Conservation (phyloP, 2,329 filamentous ascomycete genomes). For the Paradendryphiella salina region DNA sequence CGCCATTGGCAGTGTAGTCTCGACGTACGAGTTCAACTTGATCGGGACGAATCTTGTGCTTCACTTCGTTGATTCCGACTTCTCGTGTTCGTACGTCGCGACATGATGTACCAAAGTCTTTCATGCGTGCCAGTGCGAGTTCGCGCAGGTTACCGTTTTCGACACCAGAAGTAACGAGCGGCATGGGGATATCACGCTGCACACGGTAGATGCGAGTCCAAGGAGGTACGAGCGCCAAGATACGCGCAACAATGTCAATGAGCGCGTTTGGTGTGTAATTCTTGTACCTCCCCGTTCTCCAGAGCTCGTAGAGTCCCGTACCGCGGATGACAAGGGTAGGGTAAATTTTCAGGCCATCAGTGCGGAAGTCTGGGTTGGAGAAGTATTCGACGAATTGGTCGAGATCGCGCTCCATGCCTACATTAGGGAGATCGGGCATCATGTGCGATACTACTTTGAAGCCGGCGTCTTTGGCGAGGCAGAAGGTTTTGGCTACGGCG, state of each 20-base stretch:
- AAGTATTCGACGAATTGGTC: conserved; percentile 99
- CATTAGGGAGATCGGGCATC: conserved; percentile 98
- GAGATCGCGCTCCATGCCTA: conserved; percentile 96
- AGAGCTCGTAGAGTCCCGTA: conserved; percentile 94
- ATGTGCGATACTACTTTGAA: conserved; percentile 99
- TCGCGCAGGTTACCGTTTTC: conserved; percentile 97
- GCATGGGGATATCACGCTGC: conserved; percentile 99
- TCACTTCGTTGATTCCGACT: conserved; percentile 98
- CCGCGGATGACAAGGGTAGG: conserved; percentile 96
- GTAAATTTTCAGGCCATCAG: conserved; percentile 97
- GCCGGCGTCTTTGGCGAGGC: conserved; percentile 93
- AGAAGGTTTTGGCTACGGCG: conserved; percentile 94
- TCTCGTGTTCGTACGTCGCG: conserved; percentile 95
- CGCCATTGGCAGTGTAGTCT: conserved; percentile 93
- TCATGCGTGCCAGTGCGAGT: conserved; percentile 94
- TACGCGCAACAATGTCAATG: conserved; percentile 94
- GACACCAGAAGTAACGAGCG: conserved; percentile 94
- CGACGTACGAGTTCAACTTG: conserved; percentile 93
- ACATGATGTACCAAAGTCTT: conserved; percentile 96
- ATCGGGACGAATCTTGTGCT: conserved; percentile 95
- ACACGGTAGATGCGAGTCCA: conserved; percentile 99
- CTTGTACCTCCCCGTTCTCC: conserved; percentile 95
- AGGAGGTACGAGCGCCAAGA: conserved; percentile 88
- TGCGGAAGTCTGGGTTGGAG: conserved; percentile 92
- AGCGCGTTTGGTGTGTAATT: conserved; percentile 98